Conservation (phyloP, 2,329 filamentous ascomycete species). For the Didymella arachidicola region DNA sequence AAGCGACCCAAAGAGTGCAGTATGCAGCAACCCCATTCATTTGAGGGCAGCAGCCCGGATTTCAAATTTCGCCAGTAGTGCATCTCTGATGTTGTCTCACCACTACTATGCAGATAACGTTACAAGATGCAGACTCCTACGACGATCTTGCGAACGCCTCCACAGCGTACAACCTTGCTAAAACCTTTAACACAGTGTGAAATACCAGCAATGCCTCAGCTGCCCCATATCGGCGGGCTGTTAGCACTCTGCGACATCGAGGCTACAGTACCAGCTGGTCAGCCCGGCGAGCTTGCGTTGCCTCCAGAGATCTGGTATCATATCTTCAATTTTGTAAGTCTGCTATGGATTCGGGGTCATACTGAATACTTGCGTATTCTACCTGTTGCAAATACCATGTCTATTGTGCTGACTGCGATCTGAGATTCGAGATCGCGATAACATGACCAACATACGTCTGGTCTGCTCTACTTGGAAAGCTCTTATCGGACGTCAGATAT, state of each 20-base stretch:
- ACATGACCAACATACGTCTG: neutral
- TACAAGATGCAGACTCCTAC: neutral
- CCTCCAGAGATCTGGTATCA: neutral
- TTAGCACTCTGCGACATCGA: neutral
- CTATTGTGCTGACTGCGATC: neutral
- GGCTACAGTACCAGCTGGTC: no score
- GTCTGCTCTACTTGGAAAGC: neutral
- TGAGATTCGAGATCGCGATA: neutral
- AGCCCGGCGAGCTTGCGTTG: neutral
- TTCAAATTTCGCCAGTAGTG: no score
- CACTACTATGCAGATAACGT: neutral
- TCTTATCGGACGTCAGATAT: neutral
- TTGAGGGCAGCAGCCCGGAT: neutral
- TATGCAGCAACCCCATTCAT: neutral
- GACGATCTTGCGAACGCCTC: neutral
- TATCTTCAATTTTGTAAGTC: neutral
- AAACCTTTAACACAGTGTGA: neutral
- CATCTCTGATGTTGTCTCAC: neutral
- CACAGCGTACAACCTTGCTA: neutral
- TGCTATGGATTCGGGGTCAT: neutral
- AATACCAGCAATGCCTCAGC: neutral
- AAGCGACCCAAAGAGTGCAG: neutral
- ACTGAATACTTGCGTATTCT: neutral
- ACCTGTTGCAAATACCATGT: neutral
- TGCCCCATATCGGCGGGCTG: neutral